phyloP scores from a whole-genome alignment of 345 rosid genomes.

The Lenwebbia sp. region DNA sequence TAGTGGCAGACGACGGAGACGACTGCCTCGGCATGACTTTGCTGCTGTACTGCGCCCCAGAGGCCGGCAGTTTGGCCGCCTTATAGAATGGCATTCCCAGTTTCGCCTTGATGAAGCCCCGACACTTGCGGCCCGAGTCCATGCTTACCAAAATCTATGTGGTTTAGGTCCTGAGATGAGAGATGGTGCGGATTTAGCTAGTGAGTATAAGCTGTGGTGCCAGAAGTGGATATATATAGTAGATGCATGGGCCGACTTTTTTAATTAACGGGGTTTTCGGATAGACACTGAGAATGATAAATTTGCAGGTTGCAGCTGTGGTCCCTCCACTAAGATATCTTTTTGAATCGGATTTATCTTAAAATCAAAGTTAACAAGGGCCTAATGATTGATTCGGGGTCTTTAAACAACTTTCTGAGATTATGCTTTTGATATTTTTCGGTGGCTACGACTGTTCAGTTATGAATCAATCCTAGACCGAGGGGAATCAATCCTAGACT shows the following conservation, averaged over 20 bases:
- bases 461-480: neutral
- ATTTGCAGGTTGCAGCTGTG: constrained; percentile 2
- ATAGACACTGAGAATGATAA: constrained; percentile 11
- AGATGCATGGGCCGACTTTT: neutral
- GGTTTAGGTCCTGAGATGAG: neutral
- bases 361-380: constrained; percentile 11
- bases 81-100: constrained; percentile 24
- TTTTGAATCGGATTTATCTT: neutral
- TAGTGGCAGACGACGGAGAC: constrained; percentile 2
- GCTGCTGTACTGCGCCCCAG: constrained; percentile 13
- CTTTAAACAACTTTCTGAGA: neutral
- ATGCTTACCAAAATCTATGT: neutral
- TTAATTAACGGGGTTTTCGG: neutral
- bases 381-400: neutral
- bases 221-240: constrained; percentile 16
- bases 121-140: constrained; percentile 38
- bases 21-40: constrained; percentile 14
- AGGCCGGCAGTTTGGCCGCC: constrained; percentile 10
- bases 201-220: neutral
- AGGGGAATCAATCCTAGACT: neutral
- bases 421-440: neutral
- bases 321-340: constrained; percentile 18
- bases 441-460: neutral
- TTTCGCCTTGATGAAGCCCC: constrained; percentile 48
- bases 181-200: neutral